Evolutionary conservation across 176 grass and related monocot genomes (phyloP).

Genomic region (Secale cereale): DNA sequence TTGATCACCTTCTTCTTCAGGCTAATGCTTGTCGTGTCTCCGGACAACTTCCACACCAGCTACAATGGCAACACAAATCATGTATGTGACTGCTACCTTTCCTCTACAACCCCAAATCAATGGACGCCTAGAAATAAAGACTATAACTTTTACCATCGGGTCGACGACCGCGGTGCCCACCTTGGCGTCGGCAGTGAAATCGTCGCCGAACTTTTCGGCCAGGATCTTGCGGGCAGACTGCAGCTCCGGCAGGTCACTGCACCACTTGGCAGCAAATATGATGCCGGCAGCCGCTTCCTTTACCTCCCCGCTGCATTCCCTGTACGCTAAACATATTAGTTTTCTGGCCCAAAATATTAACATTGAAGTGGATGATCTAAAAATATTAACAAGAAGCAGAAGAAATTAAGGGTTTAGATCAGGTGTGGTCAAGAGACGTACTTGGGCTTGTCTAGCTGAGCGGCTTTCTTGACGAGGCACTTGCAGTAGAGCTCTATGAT

Average conservation of each 20-base stretch:
- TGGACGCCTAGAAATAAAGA: neutral
- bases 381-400: neutral
- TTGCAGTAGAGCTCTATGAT: constrained; percentile 48
- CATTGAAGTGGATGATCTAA: neutral
- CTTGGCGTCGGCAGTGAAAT: constrained; percentile 5
- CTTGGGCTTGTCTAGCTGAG: constrained; percentile 27
- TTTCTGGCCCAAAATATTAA: neutral
- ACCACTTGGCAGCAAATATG: constrained; percentile 42
- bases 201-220: constrained; percentile 31
- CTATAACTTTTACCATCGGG: constrained; percentile 8
- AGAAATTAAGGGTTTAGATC: neutral
- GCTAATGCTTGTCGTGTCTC: constrained; percentile 16
- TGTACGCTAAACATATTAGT: neutral
- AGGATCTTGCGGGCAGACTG: constrained; percentile 28
- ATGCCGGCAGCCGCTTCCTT: constrained; percentile 30
- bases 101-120: neutral
- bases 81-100: neutral
- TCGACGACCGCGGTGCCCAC: constrained; percentile 19
- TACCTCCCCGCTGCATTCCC: constrained; percentile 28
- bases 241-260: constrained; percentile 43
- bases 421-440: neutral
- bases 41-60: constrained; percentile 43
- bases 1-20: constrained; percentile 46
- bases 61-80: constrained; percentile 3
- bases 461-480: constrained; percentile 17